Percentiles rank a stretch among this genome's conserved stretches.
These are phyloP conservation scores for Trichoderma aggressivum DNA, from an alignment of 2,329 filamentous ascomycete species.

Conservation along the genomic window DNA sequence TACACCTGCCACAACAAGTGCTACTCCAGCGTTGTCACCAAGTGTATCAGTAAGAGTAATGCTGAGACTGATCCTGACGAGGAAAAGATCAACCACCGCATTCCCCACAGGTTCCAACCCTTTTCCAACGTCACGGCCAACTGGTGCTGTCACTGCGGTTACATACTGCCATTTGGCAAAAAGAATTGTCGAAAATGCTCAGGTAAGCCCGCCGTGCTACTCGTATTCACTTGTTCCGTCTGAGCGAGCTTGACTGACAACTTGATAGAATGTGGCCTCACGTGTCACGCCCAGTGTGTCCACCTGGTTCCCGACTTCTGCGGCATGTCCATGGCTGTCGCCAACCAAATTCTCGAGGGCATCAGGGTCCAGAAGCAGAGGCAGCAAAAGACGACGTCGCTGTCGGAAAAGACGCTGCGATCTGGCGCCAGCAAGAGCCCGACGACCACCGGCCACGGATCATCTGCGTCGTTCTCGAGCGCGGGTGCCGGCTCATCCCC, in stretches of 20 bases:
- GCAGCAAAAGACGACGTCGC: conserved; percentile 54
- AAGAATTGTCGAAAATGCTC: conserved; percentile 92
- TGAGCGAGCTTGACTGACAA: background rate
- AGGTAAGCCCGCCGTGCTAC: conserved; percentile 50
- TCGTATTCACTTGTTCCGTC: background rate
- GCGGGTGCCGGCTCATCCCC: background rate
- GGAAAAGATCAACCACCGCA: conserved; percentile 99
- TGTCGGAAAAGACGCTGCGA: conserved; percentile 67
- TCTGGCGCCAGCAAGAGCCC: conserved; percentile 47
- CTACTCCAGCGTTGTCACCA: conserved; percentile 93
- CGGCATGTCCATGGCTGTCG: conserved; percentile 97
- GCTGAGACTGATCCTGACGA: conserved; percentile 97
- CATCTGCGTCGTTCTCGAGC: conserved; percentile 34
- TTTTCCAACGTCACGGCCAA: conserved; percentile 98
- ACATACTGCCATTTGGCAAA: conserved; percentile 88
- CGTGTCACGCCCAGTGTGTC: conserved; percentile 84
- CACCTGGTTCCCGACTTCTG: conserved; percentile 98
- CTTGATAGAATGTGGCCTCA: conserved; percentile 78
- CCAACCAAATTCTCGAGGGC: conserved; percentile 87
- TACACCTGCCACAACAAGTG: conserved; percentile 99
- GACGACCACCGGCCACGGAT: conserved; percentile 34
- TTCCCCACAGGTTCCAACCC: conserved; percentile 94
- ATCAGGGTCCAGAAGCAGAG: conserved; percentile 74
- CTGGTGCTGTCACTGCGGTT: conserved; percentile 99
- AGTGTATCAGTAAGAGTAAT: conserved; percentile 99